phyloP scores from a whole-genome alignment of 305 asterid genomes.

The Fraxinus paxiana region DNA sequence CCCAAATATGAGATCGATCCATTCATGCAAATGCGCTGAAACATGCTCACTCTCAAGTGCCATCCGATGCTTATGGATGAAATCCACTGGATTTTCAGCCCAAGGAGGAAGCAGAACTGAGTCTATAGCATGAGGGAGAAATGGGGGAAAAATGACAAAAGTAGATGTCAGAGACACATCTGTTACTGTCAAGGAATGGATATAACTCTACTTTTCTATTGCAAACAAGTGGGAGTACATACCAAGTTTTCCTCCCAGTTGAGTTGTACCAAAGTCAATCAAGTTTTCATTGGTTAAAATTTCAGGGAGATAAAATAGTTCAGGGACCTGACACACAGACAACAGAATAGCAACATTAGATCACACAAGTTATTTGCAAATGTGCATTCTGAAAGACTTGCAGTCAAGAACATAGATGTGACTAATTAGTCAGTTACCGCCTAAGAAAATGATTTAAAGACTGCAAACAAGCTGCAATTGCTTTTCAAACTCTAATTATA shows the following conservation, averaged over 20 bases:
- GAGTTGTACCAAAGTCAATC: constrained; percentile 93
- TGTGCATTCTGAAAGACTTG: constrained; percentile 19
- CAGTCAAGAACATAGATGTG: constrained; percentile 13
- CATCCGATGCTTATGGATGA: constrained; percentile 90
- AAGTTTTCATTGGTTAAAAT: constrained; percentile 75
- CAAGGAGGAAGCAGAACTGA: constrained; percentile 86
- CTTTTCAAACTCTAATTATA: constrained; percentile 1
- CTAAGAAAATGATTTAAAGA: constrained; percentile 2
- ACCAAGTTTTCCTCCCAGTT: constrained; percentile 96
- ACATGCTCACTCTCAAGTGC: constrained; percentile 98
- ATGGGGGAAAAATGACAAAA: constrained; percentile 23
- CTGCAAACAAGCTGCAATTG: constrained; percentile 12
- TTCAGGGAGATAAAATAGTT: constrained; percentile 95
- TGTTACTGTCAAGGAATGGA: neutral
- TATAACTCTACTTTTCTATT: constrained; percentile 16
- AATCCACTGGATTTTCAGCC: constrained; percentile 90
- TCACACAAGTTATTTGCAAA: constrained; percentile 6
- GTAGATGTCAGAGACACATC: neutral
- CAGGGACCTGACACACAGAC: constrained; percentile 73
- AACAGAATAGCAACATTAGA: constrained; percentile 19
- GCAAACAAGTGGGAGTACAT: constrained; percentile 34
- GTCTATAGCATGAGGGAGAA: constrained; percentile 40
- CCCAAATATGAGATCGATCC: constrained; percentile 99
- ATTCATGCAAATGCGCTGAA: constrained; percentile 88
- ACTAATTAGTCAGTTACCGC: constrained; percentile 5